Conservation (phyloP, 2,329 filamentous ascomycete genomes). For the Mollisiaceae sp. region DNA sequence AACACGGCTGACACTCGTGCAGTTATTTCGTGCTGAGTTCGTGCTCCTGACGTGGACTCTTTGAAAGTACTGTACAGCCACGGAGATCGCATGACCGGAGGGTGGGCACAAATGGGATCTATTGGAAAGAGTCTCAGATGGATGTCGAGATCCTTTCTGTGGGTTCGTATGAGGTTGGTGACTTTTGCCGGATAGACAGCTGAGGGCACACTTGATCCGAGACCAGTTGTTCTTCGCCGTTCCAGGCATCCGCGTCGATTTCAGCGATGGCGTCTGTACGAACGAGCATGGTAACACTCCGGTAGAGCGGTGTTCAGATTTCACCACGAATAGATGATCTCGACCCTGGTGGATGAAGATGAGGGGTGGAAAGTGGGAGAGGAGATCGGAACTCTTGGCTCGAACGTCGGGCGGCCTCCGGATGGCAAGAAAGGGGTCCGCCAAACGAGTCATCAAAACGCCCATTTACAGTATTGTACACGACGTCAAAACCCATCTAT, state of each 20-base stretch:
- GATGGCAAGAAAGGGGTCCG: constrained; percentile 13
- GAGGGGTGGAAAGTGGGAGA: background rate
- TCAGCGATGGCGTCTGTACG: constrained; percentile 9
- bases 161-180: constrained; percentile 20
- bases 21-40: constrained; percentile 20
- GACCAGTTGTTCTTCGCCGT: constrained; percentile 3
- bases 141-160: constrained; percentile 18
- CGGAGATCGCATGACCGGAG: constrained; percentile 28
- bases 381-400: constrained; percentile 9
- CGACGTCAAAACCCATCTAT: background rate
- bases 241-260: constrained; percentile 12
- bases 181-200: constrained; percentile 34
- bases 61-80: constrained; percentile 28
- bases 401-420: background rate
- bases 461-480: constrained; percentile 4
- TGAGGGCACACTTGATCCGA: constrained; percentile 4
- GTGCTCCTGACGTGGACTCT: constrained; percentile 16
- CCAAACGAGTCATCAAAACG: constrained; percentile 16
- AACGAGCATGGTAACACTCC: background rate
- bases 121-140: constrained; percentile 28
- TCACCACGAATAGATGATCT: constrained; percentile 15
- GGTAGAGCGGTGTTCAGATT: constrained; percentile 3
- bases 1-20: constrained; percentile 31
- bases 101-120: constrained; percentile 13
- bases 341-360: constrained; percentile 2